phyloP scores from a whole-genome alignment of 2,329 filamentous ascomycete species.

The Plectosphaerella sp. region DNA sequence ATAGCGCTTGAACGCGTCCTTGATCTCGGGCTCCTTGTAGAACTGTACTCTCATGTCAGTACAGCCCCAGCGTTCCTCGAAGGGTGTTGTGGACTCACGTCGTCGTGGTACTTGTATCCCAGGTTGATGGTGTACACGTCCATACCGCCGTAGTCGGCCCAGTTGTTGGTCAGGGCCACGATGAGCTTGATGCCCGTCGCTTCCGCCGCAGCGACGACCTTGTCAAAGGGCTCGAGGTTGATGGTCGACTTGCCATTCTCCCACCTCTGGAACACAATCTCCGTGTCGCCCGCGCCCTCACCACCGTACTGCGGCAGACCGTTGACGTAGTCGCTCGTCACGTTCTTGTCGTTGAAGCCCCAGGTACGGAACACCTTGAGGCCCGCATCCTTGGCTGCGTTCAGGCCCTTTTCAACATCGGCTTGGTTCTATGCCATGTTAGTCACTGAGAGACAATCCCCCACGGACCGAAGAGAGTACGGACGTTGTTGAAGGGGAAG shows the following conservation, averaged over 20 bases:
- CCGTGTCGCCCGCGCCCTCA: slow-evolving; percentile 39
- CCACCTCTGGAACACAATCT: slow-evolving; percentile 42
- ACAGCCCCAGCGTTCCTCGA: no score
- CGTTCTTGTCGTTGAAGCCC: slow-evolving; percentile 56
- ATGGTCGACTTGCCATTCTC: slow-evolving; percentile 40
- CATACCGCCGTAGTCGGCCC: slow-evolving; percentile 52
- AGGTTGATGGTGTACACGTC: slow-evolving; percentile 48
- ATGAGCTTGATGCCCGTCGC: slow-evolving; percentile 45
- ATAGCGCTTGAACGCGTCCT: slow-evolving; percentile 51
- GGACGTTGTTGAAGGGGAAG: slow-evolving; percentile 47
- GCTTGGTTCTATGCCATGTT: slow-evolving; percentile 32
- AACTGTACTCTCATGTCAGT: slow-evolving; percentile 26
- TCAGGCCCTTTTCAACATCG: slow-evolving; percentile 40
- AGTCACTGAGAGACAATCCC: not conserved
- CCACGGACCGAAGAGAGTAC: slow-evolving; percentile 7
- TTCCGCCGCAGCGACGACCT: slow-evolving; percentile 42
- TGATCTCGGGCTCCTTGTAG: slow-evolving; percentile 44
- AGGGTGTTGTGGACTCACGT: slow-evolving; percentile 22
- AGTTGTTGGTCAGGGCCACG: slow-evolving; percentile 48
- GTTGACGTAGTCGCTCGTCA: slow-evolving; percentile 31
- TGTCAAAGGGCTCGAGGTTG: slow-evolving; percentile 39
- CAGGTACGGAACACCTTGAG: slow-evolving; percentile 51
- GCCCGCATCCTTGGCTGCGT: slow-evolving; percentile 40
- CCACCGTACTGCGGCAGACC: slow-evolving; percentile 48
- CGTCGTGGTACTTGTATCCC: slow-evolving; percentile 42